Conservation (phyloP, 768 basidiomycete genomes). For the Suillus variegatus region DNA sequence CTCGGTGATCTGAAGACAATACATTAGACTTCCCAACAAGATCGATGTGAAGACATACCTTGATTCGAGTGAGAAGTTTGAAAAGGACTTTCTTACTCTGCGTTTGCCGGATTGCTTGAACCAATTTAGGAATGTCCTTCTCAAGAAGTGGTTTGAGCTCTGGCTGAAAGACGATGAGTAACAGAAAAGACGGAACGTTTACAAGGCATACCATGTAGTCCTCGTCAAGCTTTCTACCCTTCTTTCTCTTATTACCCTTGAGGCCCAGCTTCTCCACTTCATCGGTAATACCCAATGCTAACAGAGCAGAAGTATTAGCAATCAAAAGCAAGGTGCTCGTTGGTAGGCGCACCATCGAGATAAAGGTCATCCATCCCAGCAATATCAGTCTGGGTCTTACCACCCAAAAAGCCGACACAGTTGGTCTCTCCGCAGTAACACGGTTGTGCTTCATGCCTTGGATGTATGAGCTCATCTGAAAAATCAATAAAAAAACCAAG, state of each 20-base stretch:
- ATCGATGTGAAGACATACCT: slow-evolving; percentile 44
- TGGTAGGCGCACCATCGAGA: slow-evolving; percentile 69
- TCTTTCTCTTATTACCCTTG: slow-evolving; percentile 89
- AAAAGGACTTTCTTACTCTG: slow-evolving; percentile 77
- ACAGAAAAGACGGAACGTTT: slow-evolving; percentile 2
- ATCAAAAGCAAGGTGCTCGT: not conserved
- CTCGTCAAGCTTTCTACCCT: slow-evolving; percentile 90
- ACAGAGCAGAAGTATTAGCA: not conserved
- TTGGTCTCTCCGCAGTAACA: slow-evolving; percentile 97
- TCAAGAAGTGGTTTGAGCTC: slow-evolving; percentile 71
- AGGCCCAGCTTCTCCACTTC: slow-evolving; percentile 82
- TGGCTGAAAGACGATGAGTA: slow-evolving; percentile 49
- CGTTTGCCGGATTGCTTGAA: slow-evolving; percentile 89
- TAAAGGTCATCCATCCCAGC: slow-evolving; percentile 93
- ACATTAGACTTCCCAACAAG: slow-evolving; percentile 1
- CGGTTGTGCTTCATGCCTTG: slow-evolving; percentile 88
- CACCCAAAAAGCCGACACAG: slow-evolving; percentile 95
- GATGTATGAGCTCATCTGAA: not conserved
- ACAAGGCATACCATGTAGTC: slow-evolving; percentile 73
- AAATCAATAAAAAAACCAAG: slow-evolving; percentile 13
- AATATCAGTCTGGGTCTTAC: slow-evolving; percentile 97
- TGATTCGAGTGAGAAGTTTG: slow-evolving; percentile 84
- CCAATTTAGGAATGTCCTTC: slow-evolving; percentile 87
- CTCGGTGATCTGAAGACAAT: slow-evolving; percentile 68
- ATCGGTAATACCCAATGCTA: slow-evolving; percentile 92